Conservation (phyloP, 345 rosid species). For the Moricandia arvensis region DNA sequence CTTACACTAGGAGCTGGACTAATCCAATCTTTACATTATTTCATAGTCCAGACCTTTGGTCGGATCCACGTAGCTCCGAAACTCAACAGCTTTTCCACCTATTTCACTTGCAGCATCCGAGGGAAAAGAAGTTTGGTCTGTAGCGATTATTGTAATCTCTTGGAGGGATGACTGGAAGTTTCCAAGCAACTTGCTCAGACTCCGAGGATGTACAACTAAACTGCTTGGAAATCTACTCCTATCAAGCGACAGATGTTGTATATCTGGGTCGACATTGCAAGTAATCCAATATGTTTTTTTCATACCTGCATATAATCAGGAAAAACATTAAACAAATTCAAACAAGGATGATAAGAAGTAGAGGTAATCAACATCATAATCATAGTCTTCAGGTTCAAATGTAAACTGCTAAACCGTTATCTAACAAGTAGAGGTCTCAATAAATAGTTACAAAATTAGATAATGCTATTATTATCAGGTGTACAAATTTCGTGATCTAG, state of each 20-base stretch:
- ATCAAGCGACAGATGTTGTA: slow-evolving; percentile 87
- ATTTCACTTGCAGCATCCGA: slow-evolving; percentile 73
- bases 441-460: not conserved
- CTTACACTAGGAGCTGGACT: not conserved
- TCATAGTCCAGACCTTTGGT: slow-evolving; percentile 54
- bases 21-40: slow-evolving; percentile 5
- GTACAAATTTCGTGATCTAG: too few species aligned
- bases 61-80: slow-evolving; percentile 87
- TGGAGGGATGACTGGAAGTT: slow-evolving; percentile 97
- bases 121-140: slow-evolving; percentile 60
- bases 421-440: not conserved
- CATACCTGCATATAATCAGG: slow-evolving; percentile 49
- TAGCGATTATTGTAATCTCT: slow-evolving; percentile 88
- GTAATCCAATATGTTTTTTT: slow-evolving; percentile 82
- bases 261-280: slow-evolving; percentile 85
- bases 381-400: not conserved
- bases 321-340: not conserved
- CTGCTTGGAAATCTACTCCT: slow-evolving; percentile 65
- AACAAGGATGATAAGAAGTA: too few species aligned
- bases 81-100: slow-evolving; percentile 94
- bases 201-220: slow-evolving; percentile 81
- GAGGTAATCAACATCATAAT: not conserved
- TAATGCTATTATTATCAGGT: not conserved
- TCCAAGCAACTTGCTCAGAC: slow-evolving; percentile 75
- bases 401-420: not conserved